Evolutionary conservation across 495 filamentous ascomycete genomes (phyloP), one percentile per base, ranked within the genome.

Genomic region (Penicillium cosmopolitanum): DNA sequence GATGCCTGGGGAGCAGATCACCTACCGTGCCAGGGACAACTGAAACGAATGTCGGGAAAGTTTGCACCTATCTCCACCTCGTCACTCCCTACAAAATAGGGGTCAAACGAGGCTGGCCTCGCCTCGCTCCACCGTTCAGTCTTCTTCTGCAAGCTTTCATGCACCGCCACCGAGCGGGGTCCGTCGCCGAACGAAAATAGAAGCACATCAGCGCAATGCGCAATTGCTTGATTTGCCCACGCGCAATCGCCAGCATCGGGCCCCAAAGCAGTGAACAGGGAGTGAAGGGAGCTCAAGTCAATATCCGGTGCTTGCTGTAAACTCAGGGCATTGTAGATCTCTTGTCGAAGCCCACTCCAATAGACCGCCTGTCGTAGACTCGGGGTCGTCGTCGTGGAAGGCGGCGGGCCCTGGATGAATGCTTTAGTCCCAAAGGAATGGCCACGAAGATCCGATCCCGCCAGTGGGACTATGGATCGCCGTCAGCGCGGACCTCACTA

Each of bases 171-270:
- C 7, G 65, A 69, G 34, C 59, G 64, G 15, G 57, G 56, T 3
- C 42, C 51, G 21, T 53, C 50, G 42, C 67, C 65, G 10, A 69
- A 69, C 13, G 56, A 65, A 25, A 67, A 69, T 15, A 69, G 21
- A 16, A 69, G 58, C 5, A 69, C 64, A 52, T 67, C 64, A 5
- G 67, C 65, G 35, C 65, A 67, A 44, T 69, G 67, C 21, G 67
- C 62, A 23, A 69, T 69, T 12, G 67, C 64, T 36, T 67, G 64
- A 19, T 69, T 69, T 19, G 67, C 67, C 67, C 65, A 69, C 18
- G 61, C 52, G 23, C 62, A 67, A 35, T 67, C 67, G 16, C 62
- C 64, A 18, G 59, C 54, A 35, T 67, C 59, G 3, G 61, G 61
- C 0, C 64, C 59, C 16, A 69, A 47, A 2, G 61, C 51, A 0